Base-by-base conservation (phyloP, 163 green algal species). In the Chlamydomonas reinhardtii region DNA sequence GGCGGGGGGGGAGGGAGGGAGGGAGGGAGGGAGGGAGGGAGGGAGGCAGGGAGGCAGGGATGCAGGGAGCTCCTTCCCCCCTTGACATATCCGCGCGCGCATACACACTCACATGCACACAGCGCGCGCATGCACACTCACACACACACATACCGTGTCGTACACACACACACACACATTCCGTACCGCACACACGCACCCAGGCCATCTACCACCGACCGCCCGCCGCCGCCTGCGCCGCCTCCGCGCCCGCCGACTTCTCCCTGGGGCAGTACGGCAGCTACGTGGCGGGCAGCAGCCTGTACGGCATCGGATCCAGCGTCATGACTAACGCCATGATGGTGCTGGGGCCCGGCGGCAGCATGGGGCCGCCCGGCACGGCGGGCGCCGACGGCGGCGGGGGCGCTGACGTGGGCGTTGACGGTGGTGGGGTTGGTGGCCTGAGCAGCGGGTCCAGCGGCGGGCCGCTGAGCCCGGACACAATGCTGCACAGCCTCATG, bases 171-270 rank as follows among this genome's bases (percentile, higher is more conserved):
- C n/a, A n/a, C n/a, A n/a, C n/a, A n/a, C n/a, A n/a, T n/a, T n/a
- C n/a, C n/a, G n/a, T n/a, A n/a, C n/a, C 48, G 48, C 34, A 9
- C 22, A 32, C 32, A 24, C 2, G 19, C 32, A n/a, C 62, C 4
- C 85, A 90, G 85, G 85, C 52, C 54, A 90, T 90, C 34, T 90
- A 90, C 72, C 78, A 87, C 85, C 85, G 64, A 15, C 52, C 69
- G 64, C 29, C 77, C 66, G 48, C 69, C 32, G 64, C 78, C 68
- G 25, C n/a, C 43, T 71, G 74, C 56, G 81, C 70, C 29, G 48
- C 11, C 62, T 79, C 71, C n/a, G 81, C 81, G 29, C 73, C 71
- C 54, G 72, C 62, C 24, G 73, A 83, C 43, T 71, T 73, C 74
- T 29, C 37, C 8, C 22, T 74, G 29, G 29, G 31, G 48, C 48